Percentiles rank a stretch among this genome's conserved stretches.
Conservation (phyloP, 306 rosid genomes). For the Sechiopsis laciniata region DNA sequence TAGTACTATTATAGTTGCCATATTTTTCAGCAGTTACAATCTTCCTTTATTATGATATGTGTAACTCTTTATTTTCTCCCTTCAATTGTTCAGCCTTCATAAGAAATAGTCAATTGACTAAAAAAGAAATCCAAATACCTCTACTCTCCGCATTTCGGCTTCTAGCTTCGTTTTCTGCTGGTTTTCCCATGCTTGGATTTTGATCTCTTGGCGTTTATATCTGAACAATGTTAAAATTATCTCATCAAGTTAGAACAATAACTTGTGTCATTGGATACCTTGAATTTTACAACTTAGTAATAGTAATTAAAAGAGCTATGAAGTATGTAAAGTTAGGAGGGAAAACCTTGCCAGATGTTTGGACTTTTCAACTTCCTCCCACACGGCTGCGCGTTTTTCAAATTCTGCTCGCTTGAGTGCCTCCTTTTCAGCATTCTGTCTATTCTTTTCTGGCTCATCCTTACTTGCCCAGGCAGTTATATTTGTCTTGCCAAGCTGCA, state of each 20-base stretch:
- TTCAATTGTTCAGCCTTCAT: not conserved
- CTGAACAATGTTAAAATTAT: constrained; percentile 35
- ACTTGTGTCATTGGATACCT: not conserved
- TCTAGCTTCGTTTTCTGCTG: constrained; percentile 75
- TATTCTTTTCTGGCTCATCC: constrained; percentile 49
- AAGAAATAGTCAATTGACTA: not conserved
- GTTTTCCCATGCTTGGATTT: constrained; percentile 94
- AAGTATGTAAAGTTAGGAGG: not conserved
- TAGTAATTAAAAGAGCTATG: not conserved
- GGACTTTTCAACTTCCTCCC: constrained; percentile 90
- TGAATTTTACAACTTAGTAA: not conserved
- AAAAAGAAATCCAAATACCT: constrained; percentile 43
- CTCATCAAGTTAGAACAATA: constrained; percentile 21
- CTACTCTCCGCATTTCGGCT: constrained; percentile 76
- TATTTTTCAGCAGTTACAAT: not conserved
- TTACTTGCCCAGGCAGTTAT: constrained; percentile 96
- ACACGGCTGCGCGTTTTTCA: constrained; percentile 68
- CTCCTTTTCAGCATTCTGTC: constrained; percentile 30
- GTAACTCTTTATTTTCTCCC: not conserved
- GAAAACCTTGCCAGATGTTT: constrained; percentile 76
- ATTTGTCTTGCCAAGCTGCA: constrained; percentile 84
- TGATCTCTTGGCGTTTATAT: constrained; percentile 81
- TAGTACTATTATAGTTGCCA: not conserved
- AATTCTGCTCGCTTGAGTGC: constrained; percentile 56
- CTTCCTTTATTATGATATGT: not conserved